Evolutionary conservation across 2,329 filamentous ascomycete species (phyloP).

Genomic region (Fusarium multiceps): DNA sequence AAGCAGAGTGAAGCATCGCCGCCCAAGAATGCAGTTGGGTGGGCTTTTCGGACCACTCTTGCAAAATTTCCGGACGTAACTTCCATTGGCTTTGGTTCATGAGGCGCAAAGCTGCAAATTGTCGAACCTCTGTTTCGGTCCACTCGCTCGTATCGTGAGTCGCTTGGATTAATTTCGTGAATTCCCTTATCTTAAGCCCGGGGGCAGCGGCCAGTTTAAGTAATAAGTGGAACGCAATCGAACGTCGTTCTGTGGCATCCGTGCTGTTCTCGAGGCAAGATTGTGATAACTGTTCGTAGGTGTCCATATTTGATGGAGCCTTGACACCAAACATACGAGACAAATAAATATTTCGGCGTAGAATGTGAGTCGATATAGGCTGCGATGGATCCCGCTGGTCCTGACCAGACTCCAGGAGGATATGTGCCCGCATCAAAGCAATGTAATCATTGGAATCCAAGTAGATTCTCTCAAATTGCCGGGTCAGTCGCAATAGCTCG

Average conservation of each 20-base stretch:
- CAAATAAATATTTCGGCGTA: slow-evolving; percentile 22
- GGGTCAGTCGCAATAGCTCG: slow-evolving; percentile 15
- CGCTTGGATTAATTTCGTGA: slow-evolving; percentile 5
- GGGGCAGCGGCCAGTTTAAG: slow-evolving; percentile 16
- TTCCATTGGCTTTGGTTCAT: slow-evolving; percentile 7
- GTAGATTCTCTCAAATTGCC: slow-evolving; percentile 3
- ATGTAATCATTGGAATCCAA: slow-evolving; percentile 12
- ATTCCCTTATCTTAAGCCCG: neutral
- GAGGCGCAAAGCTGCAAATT: slow-evolving; percentile 22
- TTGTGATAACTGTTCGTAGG: slow-evolving; percentile 2
- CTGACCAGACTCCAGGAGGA: slow-evolving; percentile 12
- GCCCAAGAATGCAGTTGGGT: slow-evolving; percentile 13
- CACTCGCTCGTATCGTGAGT: neutral
- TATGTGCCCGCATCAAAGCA: slow-evolving; percentile 11
- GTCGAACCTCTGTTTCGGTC: slow-evolving; percentile 13
- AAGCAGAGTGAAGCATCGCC: slow-evolving; percentile 5
- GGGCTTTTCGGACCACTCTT: slow-evolving; percentile 1
- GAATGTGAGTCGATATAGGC: slow-evolving; percentile 3
- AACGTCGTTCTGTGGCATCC: slow-evolving; percentile 3
- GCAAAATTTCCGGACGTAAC: slow-evolving; percentile 7
- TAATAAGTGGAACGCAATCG: slow-evolving; percentile 23
- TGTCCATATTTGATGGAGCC: neutral
- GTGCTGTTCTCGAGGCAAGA: slow-evolving; percentile 5
- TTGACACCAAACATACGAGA: slow-evolving; percentile 6
- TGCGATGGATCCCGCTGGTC: neutral